A percentile compares a stretch with the other conserved stretches of the same genome.
phyloP scores from a whole-genome alignment of 2,329 filamentous ascomycete genomes.

The Penicillium brevicompactum region DNA sequence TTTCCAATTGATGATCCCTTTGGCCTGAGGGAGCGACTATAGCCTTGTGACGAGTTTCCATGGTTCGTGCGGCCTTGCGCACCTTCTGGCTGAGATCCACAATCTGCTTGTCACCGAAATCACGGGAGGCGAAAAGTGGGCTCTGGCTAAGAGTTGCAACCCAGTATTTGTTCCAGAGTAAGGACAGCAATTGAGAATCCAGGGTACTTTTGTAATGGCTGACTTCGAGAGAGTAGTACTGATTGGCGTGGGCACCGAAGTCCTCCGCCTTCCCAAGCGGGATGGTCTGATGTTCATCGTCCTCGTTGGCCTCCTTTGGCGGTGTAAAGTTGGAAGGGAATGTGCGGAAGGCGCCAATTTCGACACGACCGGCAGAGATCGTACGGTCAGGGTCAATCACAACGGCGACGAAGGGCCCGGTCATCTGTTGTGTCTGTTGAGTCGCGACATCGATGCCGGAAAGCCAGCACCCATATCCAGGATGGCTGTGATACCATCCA shows the following conservation, averaged over 20 bases:
- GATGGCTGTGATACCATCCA: conserved; percentile 98
- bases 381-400: conserved; percentile 97
- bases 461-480: conserved; percentile 97
- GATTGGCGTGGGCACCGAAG: conserved; percentile 87
- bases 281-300: conserved; percentile 58
- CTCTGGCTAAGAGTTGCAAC: conserved; percentile 92
- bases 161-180: conserved; percentile 97
- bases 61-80: conserved; percentile 59
- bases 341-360: conserved; percentile 95
- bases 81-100: conserved; percentile 84
- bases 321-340: conserved; percentile 75
- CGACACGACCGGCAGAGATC: conserved; percentile 90
- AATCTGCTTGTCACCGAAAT: conserved; percentile 92
- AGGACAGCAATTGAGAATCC: conserved; percentile 80
- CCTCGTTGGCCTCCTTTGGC: conserved; percentile 47
- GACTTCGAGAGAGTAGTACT: conserved; percentile 89
- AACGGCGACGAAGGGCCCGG: conserved; percentile 91
- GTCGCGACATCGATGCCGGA: conserved; percentile 94
- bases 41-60: conserved; percentile 26
- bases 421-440: conserved; percentile 82
- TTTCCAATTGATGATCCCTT: conserved; percentile 53
- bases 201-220: conserved; percentile 94
- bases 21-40: too few relatives aligned
- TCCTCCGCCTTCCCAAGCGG: conserved; percentile 93
- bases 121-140: conserved; percentile 86